Base-by-base conservation (phyloP, 2,329 filamentous ascomycete species). In the Exophiala aquamarina region DNA sequence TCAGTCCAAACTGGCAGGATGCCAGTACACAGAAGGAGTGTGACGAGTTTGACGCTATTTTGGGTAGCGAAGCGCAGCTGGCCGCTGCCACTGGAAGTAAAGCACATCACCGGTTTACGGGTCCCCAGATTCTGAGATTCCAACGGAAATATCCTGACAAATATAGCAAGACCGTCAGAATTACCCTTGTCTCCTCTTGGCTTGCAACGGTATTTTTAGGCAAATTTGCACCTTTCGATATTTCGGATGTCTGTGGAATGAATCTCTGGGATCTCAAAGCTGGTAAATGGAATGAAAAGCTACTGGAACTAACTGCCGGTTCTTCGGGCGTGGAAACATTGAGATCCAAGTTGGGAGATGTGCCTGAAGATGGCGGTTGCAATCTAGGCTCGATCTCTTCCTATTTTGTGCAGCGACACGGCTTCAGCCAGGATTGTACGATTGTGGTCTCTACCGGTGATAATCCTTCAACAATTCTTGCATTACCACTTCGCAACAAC, bases 1-100 rank as follows among this genome's bases (percentile, higher is more conserved):
- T 84, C 70, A 90, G 89, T 56, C 93, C 93, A 6, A 98, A 97
- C 67, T 98, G 93, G 93, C 93, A 97, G 71, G 93, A 98, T 67
- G 86, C 91, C 52, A 95, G 90, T 70, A 97, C 93, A 2, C 90
- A 96, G 71, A 77, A 77, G 57, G 88, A 98, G 70, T 96, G 91
- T 64, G 90, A 96, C 65, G 77, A 81, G 54, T 97, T 97, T 63
- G 91, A 97, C 66, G 77, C 73, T 4, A 73, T 75, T 43, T 71
- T 96, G 6, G 87, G 87, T 1, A 75, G 75, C 5, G 74, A 80
- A 2, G 77, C 85, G 60, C 76, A 77, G 53, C 71, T 98, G 59
- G 93, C 93, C 0, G 70, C 85, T 42, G 82, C 81, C 15, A 96
- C 93, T 8, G 93, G 93, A 21, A 96, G 92, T 65, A 86, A 90